Evolutionary conservation across 2,329 filamentous ascomycete genomes (phyloP).

Genomic region (Nemania diffusa): DNA sequence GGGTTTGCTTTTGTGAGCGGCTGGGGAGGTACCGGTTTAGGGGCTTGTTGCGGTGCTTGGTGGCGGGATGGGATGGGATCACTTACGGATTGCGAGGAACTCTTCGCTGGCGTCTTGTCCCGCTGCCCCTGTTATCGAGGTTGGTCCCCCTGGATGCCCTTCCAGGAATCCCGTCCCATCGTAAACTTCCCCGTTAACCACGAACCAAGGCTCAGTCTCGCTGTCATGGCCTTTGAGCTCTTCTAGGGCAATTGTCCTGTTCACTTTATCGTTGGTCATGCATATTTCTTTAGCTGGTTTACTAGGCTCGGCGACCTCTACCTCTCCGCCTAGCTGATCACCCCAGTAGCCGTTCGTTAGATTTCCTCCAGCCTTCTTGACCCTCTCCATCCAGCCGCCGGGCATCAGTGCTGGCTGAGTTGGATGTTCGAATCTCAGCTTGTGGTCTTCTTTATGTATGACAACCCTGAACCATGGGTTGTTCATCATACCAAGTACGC

Average conservation of each 20-base stretch:
- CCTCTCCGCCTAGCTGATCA: slow-evolving; percentile 69
- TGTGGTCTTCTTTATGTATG: slow-evolving; percentile 73
- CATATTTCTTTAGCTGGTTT: slow-evolving; percentile 73
- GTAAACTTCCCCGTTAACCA: slow-evolving; percentile 88
- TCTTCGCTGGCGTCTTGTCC: slow-evolving; percentile 86
- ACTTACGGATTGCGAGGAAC: slow-evolving; percentile 89
- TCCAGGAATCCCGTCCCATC: slow-evolving; percentile 84
- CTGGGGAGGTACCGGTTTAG: no score
- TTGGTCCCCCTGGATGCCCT: slow-evolving; percentile 85
- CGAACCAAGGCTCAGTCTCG: slow-evolving; percentile 81
- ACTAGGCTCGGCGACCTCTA: slow-evolving; percentile 54
- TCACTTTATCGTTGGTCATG: slow-evolving; percentile 77
- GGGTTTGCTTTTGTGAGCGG: slow-evolving; percentile 10
- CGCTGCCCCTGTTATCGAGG: slow-evolving; percentile 85
- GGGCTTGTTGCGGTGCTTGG: slow-evolving; percentile 33
- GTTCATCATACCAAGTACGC: slow-evolving; percentile 96
- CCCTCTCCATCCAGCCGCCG: slow-evolving; percentile 92
- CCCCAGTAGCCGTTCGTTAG: slow-evolving; percentile 87
- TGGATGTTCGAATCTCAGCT: slow-evolving; percentile 85
- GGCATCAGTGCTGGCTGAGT: slow-evolving; percentile 81
- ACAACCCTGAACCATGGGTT: slow-evolving; percentile 91
- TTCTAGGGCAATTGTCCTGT: slow-evolving; percentile 72
- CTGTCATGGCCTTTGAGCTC: slow-evolving; percentile 76
- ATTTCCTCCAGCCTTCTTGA: slow-evolving; percentile 85
- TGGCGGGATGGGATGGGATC: slow-evolving; percentile 36